phyloP scores from a whole-genome alignment of 306 rosid genomes.

The Notholithocarpus densiflorus region DNA sequence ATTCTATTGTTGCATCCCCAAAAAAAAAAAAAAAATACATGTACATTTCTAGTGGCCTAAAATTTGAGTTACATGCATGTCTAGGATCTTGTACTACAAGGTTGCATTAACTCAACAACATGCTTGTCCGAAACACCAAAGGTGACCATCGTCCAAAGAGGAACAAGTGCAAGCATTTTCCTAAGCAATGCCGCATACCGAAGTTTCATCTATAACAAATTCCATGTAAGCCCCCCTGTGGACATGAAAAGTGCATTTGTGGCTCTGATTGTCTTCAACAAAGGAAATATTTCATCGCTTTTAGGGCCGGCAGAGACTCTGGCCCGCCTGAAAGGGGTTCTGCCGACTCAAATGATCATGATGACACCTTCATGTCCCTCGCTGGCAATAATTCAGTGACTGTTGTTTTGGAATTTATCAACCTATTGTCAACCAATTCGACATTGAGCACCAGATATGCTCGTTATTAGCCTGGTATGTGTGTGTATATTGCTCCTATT shows the following conservation, averaged over 20 bases:
- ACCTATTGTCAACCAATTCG: slow-evolving; percentile 14
- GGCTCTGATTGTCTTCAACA: slow-evolving; percentile 50
- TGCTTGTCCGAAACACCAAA: slow-evolving; percentile 44
- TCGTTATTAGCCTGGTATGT: too few relatives aligned
- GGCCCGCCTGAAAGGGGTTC: slow-evolving; percentile 49
- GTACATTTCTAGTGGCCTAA: too few relatives aligned
- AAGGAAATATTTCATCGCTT: slow-evolving; percentile 39
- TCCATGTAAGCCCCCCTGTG: slow-evolving; percentile 37
- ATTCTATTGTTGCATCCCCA: too few relatives aligned
- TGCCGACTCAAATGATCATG: slow-evolving; percentile 42
- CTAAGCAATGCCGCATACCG: slow-evolving; percentile 54
- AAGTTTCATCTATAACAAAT: slow-evolving; percentile 37
- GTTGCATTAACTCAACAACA: slow-evolving; percentile 47
- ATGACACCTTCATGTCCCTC: slow-evolving; percentile 36
- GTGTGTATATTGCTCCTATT: too few relatives aligned
- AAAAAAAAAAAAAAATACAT: too few relatives aligned
- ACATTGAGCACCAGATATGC: too few relatives aligned
- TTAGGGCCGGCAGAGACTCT: slow-evolving; percentile 33
- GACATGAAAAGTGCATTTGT: slow-evolving; percentile 55
- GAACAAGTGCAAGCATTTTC: slow-evolving; percentile 48
- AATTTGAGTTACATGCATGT: background rate
- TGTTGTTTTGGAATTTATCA: slow-evolving; percentile 42
- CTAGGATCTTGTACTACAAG: slow-evolving; percentile 35
- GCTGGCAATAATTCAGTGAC: slow-evolving; percentile 45
- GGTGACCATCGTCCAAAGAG: slow-evolving; percentile 40